Evolutionary conservation across 2,329 filamentous ascomycete genomes (phyloP), one percentile per base, ranked within the genome.

Genomic region (Fusarium goolgardi): DNA sequence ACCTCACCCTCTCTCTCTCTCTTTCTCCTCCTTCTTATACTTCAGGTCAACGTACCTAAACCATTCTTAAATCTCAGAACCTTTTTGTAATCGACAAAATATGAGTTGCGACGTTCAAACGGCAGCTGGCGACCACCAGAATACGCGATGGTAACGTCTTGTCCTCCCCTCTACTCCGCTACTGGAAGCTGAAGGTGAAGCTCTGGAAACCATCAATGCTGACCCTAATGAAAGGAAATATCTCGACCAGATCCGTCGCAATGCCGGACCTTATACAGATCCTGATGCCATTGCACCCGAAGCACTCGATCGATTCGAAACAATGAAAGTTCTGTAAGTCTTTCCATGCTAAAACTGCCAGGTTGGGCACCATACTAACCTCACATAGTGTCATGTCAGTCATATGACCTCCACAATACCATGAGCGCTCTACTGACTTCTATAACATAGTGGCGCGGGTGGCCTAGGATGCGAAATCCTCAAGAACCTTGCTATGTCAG

Each of bases 401-500:
- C 50, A 49, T 52, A 27, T 50, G 61, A 44, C 64, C 66, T 55
- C 21, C 47, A 46, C 41, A 44, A 25, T 27, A 44, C 49, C 51
- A 44, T 64, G 49, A 32, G 47, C 41, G 23, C 8, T 25, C 44
- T 63, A 58, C 67, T 75, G 50, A 75, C 63, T 44, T 12, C 41
- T 34, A 16, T 18, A 9, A 40, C 71, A 75, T 16, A 97, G 94
- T 71, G 96, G 96, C 59, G 96, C 96, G 61, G 96, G 96, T 65
- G 96, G 96, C 13, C 81, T 99, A 62, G 96, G 96, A 70, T 99
- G 96, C 75, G 96, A 99, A 78, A 97, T 99, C 44, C 83, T 99
- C 53, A 99, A 99, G 83, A 93, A 99, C 75, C 86, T 99, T 34
- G 96, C 96, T 41, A 86, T 99, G 53, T 97, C 95, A 3, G 94